phyloP scores from a whole-genome alignment of 805 yeast species.

The Yarrowia sp. region DNA sequence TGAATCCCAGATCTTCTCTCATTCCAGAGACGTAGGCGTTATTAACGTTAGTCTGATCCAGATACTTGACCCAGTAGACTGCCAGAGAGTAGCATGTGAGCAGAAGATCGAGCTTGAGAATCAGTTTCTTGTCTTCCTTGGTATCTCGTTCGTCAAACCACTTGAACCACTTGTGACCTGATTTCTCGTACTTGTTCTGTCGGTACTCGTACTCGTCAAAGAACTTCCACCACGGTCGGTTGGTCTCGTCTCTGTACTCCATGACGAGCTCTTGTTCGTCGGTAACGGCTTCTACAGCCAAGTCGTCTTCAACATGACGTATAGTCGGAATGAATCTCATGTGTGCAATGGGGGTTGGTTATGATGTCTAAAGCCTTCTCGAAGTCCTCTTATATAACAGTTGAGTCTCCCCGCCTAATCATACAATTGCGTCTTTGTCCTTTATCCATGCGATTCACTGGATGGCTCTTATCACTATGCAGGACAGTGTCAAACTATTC shows the following conservation, averaged over 20 bases:
- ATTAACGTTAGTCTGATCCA: conserved; percentile 65
- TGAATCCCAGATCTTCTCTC: conserved; percentile 61
- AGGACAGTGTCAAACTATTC: background rate
- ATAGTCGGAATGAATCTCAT: conserved; percentile 19
- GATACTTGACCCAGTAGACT: conserved; percentile 72
- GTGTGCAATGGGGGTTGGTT: background rate
- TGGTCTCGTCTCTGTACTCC: conserved; percentile 40
- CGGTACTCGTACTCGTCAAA: conserved; percentile 70
- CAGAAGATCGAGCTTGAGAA: conserved; percentile 62
- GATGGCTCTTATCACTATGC: conserved; percentile 6
- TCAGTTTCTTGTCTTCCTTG: conserved; percentile 56
- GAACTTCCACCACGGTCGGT: conserved; percentile 52
- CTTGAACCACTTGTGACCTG: conserved; percentile 57
- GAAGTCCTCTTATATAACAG: background rate
- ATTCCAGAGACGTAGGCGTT: conserved; percentile 74
- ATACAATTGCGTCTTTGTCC: background rate
- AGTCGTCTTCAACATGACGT: conserved; percentile 15
- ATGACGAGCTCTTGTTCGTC: conserved; percentile 21
- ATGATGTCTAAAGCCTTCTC: too few species aligned
- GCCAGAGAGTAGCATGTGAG: conserved; percentile 63
- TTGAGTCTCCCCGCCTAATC: background rate
- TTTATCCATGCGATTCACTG: conserved; percentile 7
- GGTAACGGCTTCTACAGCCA: conserved; percentile 6
- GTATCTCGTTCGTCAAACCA: conserved; percentile 63
- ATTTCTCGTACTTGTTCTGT: conserved; percentile 48